Evolutionary conservation across 2,329 filamentous ascomycete species (phyloP).

Genomic region (Aphanoascus verrucosus): DNA sequence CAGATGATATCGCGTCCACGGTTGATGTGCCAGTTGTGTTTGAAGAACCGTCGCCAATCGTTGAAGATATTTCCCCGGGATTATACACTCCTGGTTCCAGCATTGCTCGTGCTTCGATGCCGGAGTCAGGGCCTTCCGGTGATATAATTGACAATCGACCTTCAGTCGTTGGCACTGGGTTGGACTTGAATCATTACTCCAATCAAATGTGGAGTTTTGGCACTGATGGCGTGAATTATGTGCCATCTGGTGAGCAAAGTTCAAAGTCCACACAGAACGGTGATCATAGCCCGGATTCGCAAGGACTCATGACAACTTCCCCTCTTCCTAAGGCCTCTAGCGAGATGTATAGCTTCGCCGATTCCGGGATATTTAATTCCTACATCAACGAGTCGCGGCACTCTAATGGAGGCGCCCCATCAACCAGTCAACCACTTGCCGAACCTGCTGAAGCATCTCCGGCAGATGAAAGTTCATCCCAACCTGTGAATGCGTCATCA

Average conservation of each 20-base stretch:
- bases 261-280: not conserved
- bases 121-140: not conserved
- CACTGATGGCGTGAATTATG: not conserved
- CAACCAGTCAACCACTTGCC: not conserved
- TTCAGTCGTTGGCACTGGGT: not conserved
- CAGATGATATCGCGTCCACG: not conserved
- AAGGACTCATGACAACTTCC: not conserved
- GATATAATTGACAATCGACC: not conserved
- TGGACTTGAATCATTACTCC: not conserved
- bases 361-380: not conserved
- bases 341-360: not conserved
- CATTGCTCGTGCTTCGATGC: not conserved
- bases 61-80: not conserved
- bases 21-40: not conserved
- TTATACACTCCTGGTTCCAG: not conserved
- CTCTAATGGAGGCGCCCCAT: not conserved
- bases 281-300: not conserved
- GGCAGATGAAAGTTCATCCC: not conserved
- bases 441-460: not conserved
- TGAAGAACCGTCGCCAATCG: not conserved
- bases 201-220: constrained; percentile 1
- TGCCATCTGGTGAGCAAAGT: not conserved
- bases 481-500: not conserved
- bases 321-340: not conserved
- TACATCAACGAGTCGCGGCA: not conserved